Base-by-base conservation (phyloP, 306 rosid genomes). In the Cucurbita argyrosperma region DNA sequence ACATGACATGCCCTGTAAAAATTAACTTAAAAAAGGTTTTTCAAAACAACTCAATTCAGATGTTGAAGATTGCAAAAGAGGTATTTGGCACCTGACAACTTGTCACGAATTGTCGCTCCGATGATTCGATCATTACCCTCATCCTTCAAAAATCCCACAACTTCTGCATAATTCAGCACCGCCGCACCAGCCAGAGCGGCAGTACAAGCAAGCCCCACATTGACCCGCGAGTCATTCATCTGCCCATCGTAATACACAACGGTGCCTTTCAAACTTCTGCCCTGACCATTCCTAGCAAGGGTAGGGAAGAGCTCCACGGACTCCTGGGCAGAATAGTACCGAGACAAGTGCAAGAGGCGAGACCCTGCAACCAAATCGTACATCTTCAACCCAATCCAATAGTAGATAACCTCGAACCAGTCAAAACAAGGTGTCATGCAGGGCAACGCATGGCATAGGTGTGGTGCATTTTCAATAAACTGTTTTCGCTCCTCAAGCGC, bases 171-270 rank as follows among this genome's bases (percentile, higher is more conserved):
- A 82, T 95, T 95, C 68, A 95, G 87, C 83, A 95, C 99, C 7
- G 99, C 96, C 5, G 99, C 99, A 76, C 99, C 99, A 83, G 96
- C 96, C 77, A 91, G 73, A 49, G 99, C 96, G 74, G 99, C 96
- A 77, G 99, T 88, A 63, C 92, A 91, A 19, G 96, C 99, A 83
- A 95, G 78, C 46, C 96, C 99, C 73, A 91, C 97, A 84, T 95
- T 95, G 63, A 95, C 85, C 19, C 99, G 86, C 1, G 99, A 80
- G 82, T 95, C 99, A 80, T 95, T 95, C 99, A 95, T 95, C 87
- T 95, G 99, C 47, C 99, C 99, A 75, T 95, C 99, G 78, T 87
- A 95, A 79, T 95, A 95, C 84, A 95, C 99, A 72, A 95, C 99
- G 0, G 99, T 89, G 46, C 99, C 99, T 86, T 82, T 91, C 84